Evolutionary conservation across 2,329 filamentous ascomycete genomes (phyloP), one percentile per base, ranked within the genome.

Genomic region (Ophiostoma pallidulum): DNA sequence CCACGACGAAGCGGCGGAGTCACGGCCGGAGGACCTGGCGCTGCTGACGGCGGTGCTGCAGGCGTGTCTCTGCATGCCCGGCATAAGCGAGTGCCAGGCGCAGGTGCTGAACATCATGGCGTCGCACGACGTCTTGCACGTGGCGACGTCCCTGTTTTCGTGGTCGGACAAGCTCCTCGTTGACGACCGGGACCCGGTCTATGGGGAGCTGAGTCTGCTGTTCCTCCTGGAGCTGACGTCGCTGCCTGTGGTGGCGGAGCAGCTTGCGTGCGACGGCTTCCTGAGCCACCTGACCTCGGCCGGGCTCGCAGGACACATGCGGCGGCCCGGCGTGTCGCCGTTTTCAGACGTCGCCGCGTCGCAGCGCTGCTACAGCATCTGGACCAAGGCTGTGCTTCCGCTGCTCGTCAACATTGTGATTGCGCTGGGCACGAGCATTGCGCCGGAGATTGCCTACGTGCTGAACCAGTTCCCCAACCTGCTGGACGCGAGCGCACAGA

Each of bases 1-100:
- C 13, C 92, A 98, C 60, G 84, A 92, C 29, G 73, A 82, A 26
- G 75, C 83, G 4, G 62, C 70, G 1, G 72, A 77, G 16, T 77
- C 82, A 44, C 74, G 74, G 1, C 86, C 89, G 0, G 84, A 85
- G 48, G 92, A 98, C 60, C 80, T 98, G 54, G 84, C 83, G 3
- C 79, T 97, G 36, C 67, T 98, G 38, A 95, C 88, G 10, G 90
- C 87, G 4, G 84, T 97, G 38, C 69, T 97, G 32, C 90, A 96
- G 64, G 86, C 84, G 28, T 84, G 86, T 56, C 72, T 97, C 14
- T 80, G 81, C 53, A 76, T 95, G 26, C 86, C 88, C 0, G 82
- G 83, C 41, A 82, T 87, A 51, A 79, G 85, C 47, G 76, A 85
- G 54, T 78, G 80, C 41, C 80, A 85, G 53, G 72, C 77, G 13